Conservation (phyloP, 768 basidiomycete species). For the Pulveroboletus sp. region DNA sequence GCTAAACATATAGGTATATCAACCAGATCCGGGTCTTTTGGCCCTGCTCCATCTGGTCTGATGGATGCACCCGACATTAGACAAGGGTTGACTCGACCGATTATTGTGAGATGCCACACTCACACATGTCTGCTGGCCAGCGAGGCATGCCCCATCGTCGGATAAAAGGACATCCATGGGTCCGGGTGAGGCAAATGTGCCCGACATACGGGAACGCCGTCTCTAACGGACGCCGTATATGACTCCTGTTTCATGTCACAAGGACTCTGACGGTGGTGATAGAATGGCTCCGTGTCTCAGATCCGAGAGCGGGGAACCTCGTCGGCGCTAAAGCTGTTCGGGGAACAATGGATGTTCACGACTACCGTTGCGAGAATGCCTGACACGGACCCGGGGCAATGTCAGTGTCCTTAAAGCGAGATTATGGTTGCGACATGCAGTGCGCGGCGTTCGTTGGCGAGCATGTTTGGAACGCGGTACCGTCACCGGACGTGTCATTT, state of each 20-base stretch:
- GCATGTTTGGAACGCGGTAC: not conserved
- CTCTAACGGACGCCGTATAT: not conserved
- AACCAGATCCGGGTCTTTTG: not conserved
- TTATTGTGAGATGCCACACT: not conserved
- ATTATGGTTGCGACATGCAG: not conserved
- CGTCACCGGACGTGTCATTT: too few relatives aligned
- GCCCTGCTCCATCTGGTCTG: not conserved
- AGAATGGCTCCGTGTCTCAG: not conserved
- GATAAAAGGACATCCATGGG: too few relatives aligned
- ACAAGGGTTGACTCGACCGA: not conserved
- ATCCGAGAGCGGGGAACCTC: not conserved
- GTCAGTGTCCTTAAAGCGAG: not conserved
- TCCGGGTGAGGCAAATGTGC: not conserved
- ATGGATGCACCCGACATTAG: not conserved
- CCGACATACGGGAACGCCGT: not conserved
- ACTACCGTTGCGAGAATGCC: not conserved
- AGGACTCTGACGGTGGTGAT: not conserved
- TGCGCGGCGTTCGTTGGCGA: not conserved
- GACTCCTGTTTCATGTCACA: conserved; percentile 2
- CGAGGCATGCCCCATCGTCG: not conserved
- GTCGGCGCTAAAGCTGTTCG: not conserved
- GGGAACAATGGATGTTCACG: not conserved
- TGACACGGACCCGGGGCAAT: not conserved
- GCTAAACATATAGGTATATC: not conserved
- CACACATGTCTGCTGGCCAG: not conserved